These are phyloP conservation scores for Eucalyptus cladocalyx DNA, from an alignment of 345 rosid genomes.

Conservation along the genomic window DNA sequence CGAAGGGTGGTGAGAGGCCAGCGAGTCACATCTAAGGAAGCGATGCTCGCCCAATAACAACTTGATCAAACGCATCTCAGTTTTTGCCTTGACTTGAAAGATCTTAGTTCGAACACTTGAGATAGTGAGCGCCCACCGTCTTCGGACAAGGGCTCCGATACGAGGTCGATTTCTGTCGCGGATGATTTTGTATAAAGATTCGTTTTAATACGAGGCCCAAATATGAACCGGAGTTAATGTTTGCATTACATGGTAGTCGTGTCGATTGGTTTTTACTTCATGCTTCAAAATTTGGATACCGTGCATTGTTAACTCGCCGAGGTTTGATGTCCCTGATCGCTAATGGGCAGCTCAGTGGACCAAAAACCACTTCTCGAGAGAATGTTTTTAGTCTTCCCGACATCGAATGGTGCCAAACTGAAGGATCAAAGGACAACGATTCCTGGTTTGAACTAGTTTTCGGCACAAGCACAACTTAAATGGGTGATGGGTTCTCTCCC, in stretches of 20 bases:
- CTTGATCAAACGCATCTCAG: neutral
- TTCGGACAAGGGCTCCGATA: neutral
- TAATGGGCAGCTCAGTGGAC: neutral
- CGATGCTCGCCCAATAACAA: neutral
- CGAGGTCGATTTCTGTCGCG: neutral
- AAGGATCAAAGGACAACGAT: neutral
- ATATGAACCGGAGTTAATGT: neutral
- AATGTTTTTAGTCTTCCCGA: neutral
- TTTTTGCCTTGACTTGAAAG: neutral
- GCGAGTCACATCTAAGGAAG: neutral
- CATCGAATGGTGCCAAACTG: neutral
- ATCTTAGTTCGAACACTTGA: neutral
- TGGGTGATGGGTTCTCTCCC: neutral
- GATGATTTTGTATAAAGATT: neutral
- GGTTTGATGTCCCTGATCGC: neutral
- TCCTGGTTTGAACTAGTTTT: neutral
- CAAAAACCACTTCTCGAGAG: neutral
- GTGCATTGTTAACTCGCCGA: neutral
- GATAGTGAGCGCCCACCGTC: neutral
- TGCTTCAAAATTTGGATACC: neutral
- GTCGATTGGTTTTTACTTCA: neutral
- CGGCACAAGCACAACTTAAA: neutral
- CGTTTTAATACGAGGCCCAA: neutral
- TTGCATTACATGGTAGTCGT: accelerated
- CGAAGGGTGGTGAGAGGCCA: neutral